Evolutionary conservation across 768 basidiomycete genomes (phyloP).

Genomic region (Tephrocybe rancida): DNA sequence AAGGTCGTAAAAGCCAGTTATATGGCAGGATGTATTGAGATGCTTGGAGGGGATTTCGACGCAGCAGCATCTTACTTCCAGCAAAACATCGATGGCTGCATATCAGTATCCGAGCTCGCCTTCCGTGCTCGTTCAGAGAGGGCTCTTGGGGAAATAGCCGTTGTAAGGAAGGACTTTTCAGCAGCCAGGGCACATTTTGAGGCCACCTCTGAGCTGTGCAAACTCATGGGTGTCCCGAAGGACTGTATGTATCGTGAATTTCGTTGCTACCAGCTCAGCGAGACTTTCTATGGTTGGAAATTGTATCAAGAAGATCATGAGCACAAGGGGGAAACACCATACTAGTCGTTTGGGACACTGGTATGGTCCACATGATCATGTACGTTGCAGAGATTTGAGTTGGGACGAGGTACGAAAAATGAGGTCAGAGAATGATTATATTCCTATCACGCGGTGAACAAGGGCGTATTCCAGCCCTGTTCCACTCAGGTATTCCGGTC

Average conservation of each 20-base stretch:
- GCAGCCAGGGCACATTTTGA: background rate
- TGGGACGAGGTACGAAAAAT: no score
- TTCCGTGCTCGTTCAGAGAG: background rate
- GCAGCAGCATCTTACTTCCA: background rate
- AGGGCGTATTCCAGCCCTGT: no score
- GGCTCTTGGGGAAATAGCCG: background rate
- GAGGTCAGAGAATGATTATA: no score
- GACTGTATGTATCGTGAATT: background rate
- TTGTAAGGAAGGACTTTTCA: background rate
- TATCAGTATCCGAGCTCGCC: background rate
- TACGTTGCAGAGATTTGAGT: no score
- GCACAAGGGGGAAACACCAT: no score
- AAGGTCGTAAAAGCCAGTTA: background rate
- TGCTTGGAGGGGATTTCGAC: background rate
- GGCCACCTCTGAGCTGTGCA: background rate
- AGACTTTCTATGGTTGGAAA: conserved; percentile 7
- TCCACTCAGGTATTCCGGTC: no score
- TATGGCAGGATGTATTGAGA: conserved; percentile 4
- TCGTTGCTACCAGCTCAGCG: background rate
- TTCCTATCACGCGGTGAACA: no score
- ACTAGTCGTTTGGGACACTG: no score
- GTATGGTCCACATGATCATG: no score
- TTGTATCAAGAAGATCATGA: background rate
- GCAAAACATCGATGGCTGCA: background rate
- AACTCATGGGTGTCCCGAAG: background rate